These are phyloP conservation scores for Ophiocordyceps unilateralis DNA, from an alignment of 2,329 filamentous ascomycete species.

Conservation along the genomic window DNA sequence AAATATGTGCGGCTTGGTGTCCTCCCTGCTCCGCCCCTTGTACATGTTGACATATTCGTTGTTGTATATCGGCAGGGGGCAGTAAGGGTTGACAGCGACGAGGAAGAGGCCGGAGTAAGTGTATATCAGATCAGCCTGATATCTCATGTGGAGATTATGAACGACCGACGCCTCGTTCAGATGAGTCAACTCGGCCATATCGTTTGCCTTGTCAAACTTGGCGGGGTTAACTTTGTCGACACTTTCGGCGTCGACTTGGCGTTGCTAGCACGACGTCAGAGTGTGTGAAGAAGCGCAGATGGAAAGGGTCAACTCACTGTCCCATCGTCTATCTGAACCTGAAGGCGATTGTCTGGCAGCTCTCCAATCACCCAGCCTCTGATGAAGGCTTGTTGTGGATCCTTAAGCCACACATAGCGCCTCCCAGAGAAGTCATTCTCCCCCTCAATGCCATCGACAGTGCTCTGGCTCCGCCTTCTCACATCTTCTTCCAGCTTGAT, in stretches of 20 bases:
- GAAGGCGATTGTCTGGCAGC: conserved; percentile 45
- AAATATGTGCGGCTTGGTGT: conserved; percentile 93
- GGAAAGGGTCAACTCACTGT: conserved; percentile 38
- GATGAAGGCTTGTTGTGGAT: conserved; percentile 73
- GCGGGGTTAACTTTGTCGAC: conserved; percentile 98
- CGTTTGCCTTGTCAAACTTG: conserved; percentile 98
- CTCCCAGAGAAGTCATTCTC: conserved; percentile 98
- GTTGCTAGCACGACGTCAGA: conserved; percentile 41
- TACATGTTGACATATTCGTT: conserved; percentile 99
- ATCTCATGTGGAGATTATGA: conserved; percentile 88
- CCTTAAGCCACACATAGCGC: conserved; percentile 93
- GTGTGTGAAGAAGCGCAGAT: neutral
- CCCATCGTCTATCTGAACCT: conserved; percentile 89
- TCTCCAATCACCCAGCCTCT: conserved; percentile 87
- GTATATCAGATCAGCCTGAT: conserved; percentile 92
- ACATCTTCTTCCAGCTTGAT: conserved; percentile 72
- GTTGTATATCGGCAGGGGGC: conserved; percentile 81
- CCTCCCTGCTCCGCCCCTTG: conserved; percentile 75
- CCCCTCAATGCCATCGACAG: conserved; percentile 65
- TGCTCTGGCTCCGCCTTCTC: conserved; percentile 31
- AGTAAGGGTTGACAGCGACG: conserved; percentile 95
- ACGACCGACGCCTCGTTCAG: conserved; percentile 96
- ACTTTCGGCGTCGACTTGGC: conserved; percentile 67
- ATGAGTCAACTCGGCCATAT: conserved; percentile 97
- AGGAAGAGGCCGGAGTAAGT: conserved; percentile 96